Percentiles rank a stretch among this genome's conserved stretches.
Conservation (phyloP, 2,329 filamentous ascomycete genomes). For the Graphiopsis chlorocephala region DNA sequence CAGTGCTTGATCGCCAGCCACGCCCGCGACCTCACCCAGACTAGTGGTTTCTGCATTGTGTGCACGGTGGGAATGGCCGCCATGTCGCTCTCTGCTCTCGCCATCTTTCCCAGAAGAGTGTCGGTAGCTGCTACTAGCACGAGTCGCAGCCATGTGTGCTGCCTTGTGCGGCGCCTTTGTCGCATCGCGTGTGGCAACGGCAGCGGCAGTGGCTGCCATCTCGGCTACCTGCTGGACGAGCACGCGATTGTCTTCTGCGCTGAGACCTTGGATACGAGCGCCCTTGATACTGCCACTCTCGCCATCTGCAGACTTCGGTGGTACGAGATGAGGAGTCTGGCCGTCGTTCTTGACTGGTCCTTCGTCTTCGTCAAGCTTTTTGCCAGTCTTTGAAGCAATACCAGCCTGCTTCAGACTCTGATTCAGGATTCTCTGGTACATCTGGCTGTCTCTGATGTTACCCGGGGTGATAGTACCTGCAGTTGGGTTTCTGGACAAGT, state of each 20-base stretch:
- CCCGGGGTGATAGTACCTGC: not conserved
- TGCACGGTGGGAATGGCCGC: not conserved
- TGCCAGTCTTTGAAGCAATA: slow-evolving; percentile 47
- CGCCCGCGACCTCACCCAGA: not conserved
- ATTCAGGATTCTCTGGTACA: slow-evolving; percentile 90
- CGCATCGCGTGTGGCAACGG: slow-evolving; percentile 79
- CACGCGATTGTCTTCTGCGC: slow-evolving; percentile 75
- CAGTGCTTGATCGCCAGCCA: slow-evolving; percentile 1
- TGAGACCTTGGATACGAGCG: slow-evolving; percentile 62
- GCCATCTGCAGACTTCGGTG: slow-evolving; percentile 60
- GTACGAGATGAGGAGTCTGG: slow-evolving; percentile 64
- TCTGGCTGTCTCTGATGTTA: slow-evolving; percentile 79
- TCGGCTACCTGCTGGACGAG: slow-evolving; percentile 87
- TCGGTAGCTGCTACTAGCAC: slow-evolving; percentile 9
- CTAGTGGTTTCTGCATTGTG: slow-evolving; percentile 7
- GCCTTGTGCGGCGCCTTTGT: slow-evolving; percentile 53
- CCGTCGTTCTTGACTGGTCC: slow-evolving; percentile 27
- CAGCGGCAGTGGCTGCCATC: slow-evolving; percentile 86
- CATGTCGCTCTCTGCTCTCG: slow-evolving; percentile 1
- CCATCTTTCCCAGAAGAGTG: not conserved
- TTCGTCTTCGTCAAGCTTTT: slow-evolving; percentile 18
- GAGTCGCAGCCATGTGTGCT: slow-evolving; percentile 41
- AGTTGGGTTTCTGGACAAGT: slow-evolving; percentile 18
- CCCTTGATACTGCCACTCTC: slow-evolving; percentile 37
- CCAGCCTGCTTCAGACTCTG: slow-evolving; percentile 86